These are phyloP conservation scores for Abrus precatorius DNA, from an alignment of 306 rosid genomes.

Conservation along the genomic window DNA sequence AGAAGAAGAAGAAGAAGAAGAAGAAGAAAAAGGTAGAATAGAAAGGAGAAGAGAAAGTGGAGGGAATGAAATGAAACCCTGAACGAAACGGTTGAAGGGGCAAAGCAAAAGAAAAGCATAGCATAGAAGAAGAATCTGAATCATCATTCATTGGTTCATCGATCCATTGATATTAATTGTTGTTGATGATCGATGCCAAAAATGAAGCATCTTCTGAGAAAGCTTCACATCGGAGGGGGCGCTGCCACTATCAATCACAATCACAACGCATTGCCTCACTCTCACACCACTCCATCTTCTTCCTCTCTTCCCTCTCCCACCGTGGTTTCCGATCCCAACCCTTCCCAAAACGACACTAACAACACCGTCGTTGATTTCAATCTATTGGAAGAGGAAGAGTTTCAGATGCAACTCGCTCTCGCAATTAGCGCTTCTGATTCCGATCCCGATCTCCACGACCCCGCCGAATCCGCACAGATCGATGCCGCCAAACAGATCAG, in stretches of 20 bases:
- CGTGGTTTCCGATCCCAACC: constrained; percentile 43
- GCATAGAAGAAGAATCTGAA: not conserved
- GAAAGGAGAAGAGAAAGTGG: constrained; percentile 3
- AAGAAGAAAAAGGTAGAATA: not conserved
- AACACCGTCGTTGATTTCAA: constrained; percentile 60
- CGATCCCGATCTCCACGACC: constrained; percentile 76
- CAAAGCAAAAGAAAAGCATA: not conserved
- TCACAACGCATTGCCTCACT: constrained; percentile 59
- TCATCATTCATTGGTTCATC: not conserved
- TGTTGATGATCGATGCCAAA: constrained; percentile 74
- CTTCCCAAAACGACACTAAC: constrained; percentile 12
- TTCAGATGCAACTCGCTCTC: constrained; percentile 96
- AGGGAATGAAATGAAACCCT: constrained; percentile 38
- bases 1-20: not conserved
- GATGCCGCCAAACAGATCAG: constrained; percentile 99
- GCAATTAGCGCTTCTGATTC: constrained; percentile 99
- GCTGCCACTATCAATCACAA: constrained; percentile 53
- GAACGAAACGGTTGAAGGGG: not conserved
- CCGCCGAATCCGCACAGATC: constrained; percentile 96
- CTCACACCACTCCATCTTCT: constrained; percentile 55
- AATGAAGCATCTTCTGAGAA: constrained; percentile 94
- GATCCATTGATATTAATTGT: not conserved
- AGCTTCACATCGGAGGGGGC: constrained; percentile 99
- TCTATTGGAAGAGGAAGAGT: constrained; percentile 94
- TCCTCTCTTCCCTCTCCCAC: constrained; percentile 55